These are phyloP conservation scores for Podila epicladia DNA, from an alignment of 192 early-diverging fungal species.

Conservation along the genomic window DNA sequence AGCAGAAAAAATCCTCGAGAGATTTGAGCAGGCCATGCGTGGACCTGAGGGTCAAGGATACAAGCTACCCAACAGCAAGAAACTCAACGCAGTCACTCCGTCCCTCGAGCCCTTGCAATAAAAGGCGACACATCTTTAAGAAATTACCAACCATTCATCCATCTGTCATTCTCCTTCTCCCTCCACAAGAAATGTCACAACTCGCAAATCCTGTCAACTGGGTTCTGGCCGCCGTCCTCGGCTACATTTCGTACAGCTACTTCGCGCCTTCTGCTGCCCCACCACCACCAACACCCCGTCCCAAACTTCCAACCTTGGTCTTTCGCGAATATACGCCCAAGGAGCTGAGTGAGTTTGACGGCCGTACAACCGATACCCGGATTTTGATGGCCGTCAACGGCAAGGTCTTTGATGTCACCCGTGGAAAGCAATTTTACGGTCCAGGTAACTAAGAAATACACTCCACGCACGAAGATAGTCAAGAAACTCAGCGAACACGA, in stretches of 20 bases:
- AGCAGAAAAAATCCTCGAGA: neutral
- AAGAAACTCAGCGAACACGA: neutral
- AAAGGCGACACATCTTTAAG: too few relatives aligned
- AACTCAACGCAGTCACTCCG: too few relatives aligned
- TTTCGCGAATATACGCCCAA: constrained; percentile 82
- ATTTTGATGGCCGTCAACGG: constrained; percentile 89
- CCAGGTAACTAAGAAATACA: constrained; percentile 64
- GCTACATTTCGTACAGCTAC: constrained; percentile 65
- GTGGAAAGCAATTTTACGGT: constrained; percentile 88
- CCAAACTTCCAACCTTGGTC: constrained; percentile 62
- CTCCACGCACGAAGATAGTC: neutral
- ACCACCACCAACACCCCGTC: constrained; percentile 44
- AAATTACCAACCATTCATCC: neutral
- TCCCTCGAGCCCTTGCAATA: too few relatives aligned
- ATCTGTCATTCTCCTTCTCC: neutral
- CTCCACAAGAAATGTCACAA: constrained; percentile 11
- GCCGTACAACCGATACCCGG: constrained; percentile 63
- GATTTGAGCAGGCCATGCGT: neutral
- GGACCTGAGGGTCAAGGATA: neutral
- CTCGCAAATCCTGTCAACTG: constrained; percentile 75
- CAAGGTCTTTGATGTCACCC: constrained; percentile 89
- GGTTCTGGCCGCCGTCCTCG: constrained; percentile 65
- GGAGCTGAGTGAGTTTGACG: constrained; percentile 79
- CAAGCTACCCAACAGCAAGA: neutral
- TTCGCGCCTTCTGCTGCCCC: constrained; percentile 36